Evolutionary conservation across 1,284 basidiomycete genomes (phyloP).

Genomic region (Thelephora terrestris): DNA sequence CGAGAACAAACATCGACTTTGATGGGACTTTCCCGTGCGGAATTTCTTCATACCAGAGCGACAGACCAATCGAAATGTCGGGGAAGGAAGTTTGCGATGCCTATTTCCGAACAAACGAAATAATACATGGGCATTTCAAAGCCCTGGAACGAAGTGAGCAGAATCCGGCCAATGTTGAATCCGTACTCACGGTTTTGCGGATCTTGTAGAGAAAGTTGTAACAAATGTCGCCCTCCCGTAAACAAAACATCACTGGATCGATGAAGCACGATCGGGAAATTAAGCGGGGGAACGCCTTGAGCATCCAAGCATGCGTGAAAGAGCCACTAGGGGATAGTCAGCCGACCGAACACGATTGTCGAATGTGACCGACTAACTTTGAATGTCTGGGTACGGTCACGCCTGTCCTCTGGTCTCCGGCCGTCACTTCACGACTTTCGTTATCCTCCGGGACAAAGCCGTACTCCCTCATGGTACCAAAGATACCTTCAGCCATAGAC

Average conservation of each 20-base stretch:
- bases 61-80: slow-evolving; percentile 82
- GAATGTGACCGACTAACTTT: slow-evolving; percentile 43
- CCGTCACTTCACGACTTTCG: slow-evolving; percentile 5
- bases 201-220: slow-evolving; percentile 78
- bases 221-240: slow-evolving; percentile 88
- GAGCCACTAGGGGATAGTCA: slow-evolving; percentile 40
- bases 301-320: slow-evolving; percentile 74
- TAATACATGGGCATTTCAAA: slow-evolving; percentile 76
- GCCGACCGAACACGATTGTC: not conserved
- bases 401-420: slow-evolving; percentile 28
- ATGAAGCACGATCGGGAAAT: slow-evolving; percentile 74
- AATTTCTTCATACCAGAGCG: slow-evolving; percentile 83
- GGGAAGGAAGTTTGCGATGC: slow-evolving; percentile 77
- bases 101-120: slow-evolving; percentile 79
- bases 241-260: slow-evolving; percentile 82
- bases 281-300: slow-evolving; percentile 68
- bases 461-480: slow-evolving; percentile 46
- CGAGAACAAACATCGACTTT: slow-evolving; percentile 63
- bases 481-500: slow-evolving; percentile 51
- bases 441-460: slow-evolving; percentile 43
- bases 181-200: slow-evolving; percentile 40
- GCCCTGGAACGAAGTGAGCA: slow-evolving; percentile 32
- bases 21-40: slow-evolving; percentile 57
- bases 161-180: slow-evolving; percentile 4
- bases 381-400: slow-evolving; percentile 81